phyloP scores from a whole-genome alignment of 805 yeast species.

The Kazachstania martiniae region DNA sequence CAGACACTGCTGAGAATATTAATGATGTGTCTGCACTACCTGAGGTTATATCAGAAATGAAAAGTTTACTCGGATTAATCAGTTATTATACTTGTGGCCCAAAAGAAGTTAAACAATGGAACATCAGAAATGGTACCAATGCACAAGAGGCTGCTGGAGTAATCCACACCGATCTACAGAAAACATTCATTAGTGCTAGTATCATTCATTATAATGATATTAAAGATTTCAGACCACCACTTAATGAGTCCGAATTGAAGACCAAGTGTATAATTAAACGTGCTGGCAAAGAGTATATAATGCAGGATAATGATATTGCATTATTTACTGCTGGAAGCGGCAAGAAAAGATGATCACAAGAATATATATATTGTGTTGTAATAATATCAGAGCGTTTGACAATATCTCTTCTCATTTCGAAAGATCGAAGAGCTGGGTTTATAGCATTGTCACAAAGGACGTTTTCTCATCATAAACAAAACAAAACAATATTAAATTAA shows the following conservation, averaged over 20 bases:
- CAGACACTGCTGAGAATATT: conserved; percentile 32
- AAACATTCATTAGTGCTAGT: conserved; percentile 70
- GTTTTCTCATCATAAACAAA: conserved; percentile 30
- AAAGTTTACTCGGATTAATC: conserved; percentile 56
- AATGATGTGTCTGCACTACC: conserved; percentile 44
- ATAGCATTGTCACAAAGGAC: conserved; percentile 31
- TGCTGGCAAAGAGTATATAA: conserved; percentile 58
- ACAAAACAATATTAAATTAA: background rate
- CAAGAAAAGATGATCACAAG: conserved; percentile 30
- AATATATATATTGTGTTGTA: too few relatives aligned
- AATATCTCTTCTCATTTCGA: conserved; percentile 24
- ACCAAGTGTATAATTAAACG: conserved; percentile 21
- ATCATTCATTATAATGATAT: conserved; percentile 56
- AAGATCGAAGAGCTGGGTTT: conserved; percentile 34
- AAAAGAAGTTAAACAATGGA: conserved; percentile 83
- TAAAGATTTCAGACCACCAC: conserved; percentile 10
- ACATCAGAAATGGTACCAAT: conserved; percentile 57
- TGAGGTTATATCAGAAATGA: conserved; percentile 52
- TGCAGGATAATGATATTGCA: conserved; percentile 79
- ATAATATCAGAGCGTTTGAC: conserved; percentile 30
- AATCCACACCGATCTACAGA: conserved; percentile 75
- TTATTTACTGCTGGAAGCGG: conserved; percentile 65
- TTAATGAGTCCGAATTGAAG: conserved; percentile 18
- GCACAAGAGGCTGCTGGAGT: conserved; percentile 90
- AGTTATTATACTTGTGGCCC: conserved; percentile 86